Evolutionary conservation across 148 eudicot genomes (phyloP).

Genomic region (Vaccinium macrocarpon): DNA sequence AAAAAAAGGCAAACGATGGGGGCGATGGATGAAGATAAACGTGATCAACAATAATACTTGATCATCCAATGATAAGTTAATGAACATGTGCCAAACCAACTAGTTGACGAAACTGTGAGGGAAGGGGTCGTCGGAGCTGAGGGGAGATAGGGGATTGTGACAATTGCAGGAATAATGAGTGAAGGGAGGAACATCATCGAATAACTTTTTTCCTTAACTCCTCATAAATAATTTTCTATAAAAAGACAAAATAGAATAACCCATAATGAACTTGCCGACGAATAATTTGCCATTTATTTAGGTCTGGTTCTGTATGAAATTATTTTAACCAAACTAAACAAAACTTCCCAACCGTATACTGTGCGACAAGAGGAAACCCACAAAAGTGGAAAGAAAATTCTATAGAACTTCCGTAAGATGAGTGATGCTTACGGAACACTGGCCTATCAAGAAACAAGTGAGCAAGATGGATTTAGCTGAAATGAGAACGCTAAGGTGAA

Average conservation of each 20-base stretch:
- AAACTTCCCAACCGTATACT: no score
- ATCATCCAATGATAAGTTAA: not conserved
- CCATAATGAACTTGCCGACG: not conserved
- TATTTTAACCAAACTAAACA: no score
- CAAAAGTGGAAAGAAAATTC: no score
- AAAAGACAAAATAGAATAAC: not conserved
- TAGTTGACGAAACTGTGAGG: not conserved
- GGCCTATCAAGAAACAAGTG: no score
- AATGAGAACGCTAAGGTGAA: no score
- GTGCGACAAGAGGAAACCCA: no score
- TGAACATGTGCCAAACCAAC: not conserved
- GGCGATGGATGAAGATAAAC: not conserved
- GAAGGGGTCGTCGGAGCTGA: not conserved
- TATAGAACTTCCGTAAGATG: no score
- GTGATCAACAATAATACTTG: not conserved
- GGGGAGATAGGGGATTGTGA: not conserved
- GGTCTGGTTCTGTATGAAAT: no score
- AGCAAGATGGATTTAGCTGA: no score
- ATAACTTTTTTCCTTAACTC: not conserved
- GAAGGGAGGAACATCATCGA: not conserved
- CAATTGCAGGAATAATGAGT: not conserved
- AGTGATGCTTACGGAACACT: no score
- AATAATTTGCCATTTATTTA: not conserved
- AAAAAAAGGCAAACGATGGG: not conserved
- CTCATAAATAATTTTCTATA: not conserved